Conservation (phyloP, 2,329 filamentous ascomycete species). For the Chaetomium strumarium region DNA sequence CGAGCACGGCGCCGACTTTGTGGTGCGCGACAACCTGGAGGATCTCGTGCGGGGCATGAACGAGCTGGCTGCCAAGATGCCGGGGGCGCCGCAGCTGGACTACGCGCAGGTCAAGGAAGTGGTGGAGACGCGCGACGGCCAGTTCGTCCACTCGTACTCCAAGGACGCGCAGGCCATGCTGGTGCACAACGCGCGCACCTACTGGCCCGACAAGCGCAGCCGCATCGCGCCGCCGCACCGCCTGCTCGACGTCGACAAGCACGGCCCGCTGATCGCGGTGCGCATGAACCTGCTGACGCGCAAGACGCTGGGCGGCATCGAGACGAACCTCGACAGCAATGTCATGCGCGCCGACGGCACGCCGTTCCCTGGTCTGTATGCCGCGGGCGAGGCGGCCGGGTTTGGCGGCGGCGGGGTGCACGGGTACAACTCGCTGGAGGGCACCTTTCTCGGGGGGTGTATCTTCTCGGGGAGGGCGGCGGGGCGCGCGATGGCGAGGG, state of each 20-base stretch:
- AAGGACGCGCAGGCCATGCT: conserved; percentile 60
- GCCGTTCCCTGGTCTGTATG: conserved; percentile 50
- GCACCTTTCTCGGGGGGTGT: conserved; percentile 57
- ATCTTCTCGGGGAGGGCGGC: conserved; percentile 57
- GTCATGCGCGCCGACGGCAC: conserved; percentile 46
- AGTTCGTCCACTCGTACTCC: conserved; percentile 50
- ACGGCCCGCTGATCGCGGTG: conserved; percentile 56
- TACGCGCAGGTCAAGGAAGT: conserved; percentile 38
- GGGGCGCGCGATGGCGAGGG: conserved; percentile 48
- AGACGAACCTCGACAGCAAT: conserved; percentile 52
- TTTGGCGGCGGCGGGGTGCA: conserved; percentile 59
- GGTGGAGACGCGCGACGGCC: conserved; percentile 48
- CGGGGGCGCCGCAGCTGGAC: conserved; percentile 43
- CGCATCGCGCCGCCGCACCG: conserved; percentile 50
- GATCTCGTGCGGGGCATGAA: conserved; percentile 56
- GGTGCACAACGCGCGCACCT: conserved; percentile 49
- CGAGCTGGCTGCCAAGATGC: conserved; percentile 40
- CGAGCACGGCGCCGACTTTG: conserved; percentile 53
- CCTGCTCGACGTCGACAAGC: conserved; percentile 45
- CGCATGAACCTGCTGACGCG: conserved; percentile 55
- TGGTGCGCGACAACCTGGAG: conserved; percentile 50
- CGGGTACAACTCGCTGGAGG: conserved; percentile 56
- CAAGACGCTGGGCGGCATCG: conserved; percentile 55
- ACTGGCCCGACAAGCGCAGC: conserved; percentile 47
- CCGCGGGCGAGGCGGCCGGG: conserved; percentile 54